phyloP scores from a whole-genome alignment of 2,329 filamentous ascomycete species.

The Diatrype stigma region DNA sequence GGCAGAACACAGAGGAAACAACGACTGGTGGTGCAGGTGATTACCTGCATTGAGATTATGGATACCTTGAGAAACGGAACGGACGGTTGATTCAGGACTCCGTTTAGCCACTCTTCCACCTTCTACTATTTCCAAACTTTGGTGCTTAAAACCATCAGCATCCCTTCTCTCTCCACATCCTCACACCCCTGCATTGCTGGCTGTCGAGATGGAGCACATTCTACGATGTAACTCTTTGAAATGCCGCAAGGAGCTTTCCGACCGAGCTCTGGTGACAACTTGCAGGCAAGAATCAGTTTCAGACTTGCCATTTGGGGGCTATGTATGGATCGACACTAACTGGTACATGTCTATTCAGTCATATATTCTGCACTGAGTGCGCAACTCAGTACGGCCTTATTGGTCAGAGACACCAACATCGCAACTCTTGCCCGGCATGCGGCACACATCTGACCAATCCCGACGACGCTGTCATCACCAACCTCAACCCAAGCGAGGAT shows the following conservation, averaged over 20 bases:
- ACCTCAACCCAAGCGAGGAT: slow-evolving; percentile 76
- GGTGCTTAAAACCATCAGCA: background rate
- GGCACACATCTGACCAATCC: slow-evolving; percentile 61
- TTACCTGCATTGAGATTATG: too few species aligned
- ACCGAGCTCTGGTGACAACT: slow-evolving; percentile 78
- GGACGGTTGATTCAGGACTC: too few species aligned
- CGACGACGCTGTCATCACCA: slow-evolving; percentile 69
- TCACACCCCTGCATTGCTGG: background rate
- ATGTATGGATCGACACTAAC: slow-evolving; percentile 7
- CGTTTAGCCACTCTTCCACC: background rate
- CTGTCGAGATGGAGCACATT: slow-evolving; percentile 61
- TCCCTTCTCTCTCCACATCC: background rate
- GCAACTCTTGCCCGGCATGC: slow-evolving; percentile 70
- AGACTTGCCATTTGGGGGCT: too few species aligned
- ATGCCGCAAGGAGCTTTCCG: slow-evolving; percentile 65
- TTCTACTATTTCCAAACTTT: background rate
- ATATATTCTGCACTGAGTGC: slow-evolving; percentile 80
- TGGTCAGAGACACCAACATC: slow-evolving; percentile 45
- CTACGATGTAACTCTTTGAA: slow-evolving; percentile 77
- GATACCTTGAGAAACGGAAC: too few species aligned
- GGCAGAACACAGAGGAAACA: background rate
- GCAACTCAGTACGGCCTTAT: slow-evolving; percentile 62
- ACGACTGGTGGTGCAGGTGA: too few species aligned
- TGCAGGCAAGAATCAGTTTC: slow-evolving; percentile 60
- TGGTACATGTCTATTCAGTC: slow-evolving; percentile 43